Evolutionary conservation across 192 early-diverging fungal species (phyloP).

Genomic region (Coemansia sp.): DNA sequence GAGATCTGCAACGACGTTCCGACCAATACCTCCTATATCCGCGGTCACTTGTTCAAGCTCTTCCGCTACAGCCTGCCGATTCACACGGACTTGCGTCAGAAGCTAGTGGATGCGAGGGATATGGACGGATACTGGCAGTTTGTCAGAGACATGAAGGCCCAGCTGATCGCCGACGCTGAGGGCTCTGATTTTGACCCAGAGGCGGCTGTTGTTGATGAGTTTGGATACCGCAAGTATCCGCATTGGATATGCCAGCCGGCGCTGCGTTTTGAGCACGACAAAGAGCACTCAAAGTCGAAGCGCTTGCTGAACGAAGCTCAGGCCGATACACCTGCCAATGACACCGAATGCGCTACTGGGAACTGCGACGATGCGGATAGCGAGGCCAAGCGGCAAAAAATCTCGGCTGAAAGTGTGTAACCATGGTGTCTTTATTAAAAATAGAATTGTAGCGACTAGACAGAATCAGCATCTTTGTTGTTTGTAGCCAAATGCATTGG

Average conservation of each 20-base stretch:
- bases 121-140: constrained; percentile 59
- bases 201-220: constrained; percentile 26
- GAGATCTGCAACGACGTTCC: constrained; percentile 70
- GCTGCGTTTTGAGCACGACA: constrained; percentile 55
- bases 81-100: constrained; percentile 77
- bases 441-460: background rate
- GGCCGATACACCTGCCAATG: background rate
- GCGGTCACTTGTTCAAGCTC: constrained; percentile 93
- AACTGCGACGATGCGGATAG: background rate
- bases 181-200: constrained; percentile 27
- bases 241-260: constrained; percentile 64
- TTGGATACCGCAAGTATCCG: constrained; percentile 57
- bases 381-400: constrained; percentile 23
- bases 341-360: background rate
- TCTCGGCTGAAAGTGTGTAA: background rate
- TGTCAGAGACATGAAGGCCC: constrained; percentile 53
- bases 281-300: constrained; percentile 40
- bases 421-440: background rate
- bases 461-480: background rate
- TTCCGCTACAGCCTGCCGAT: constrained; percentile 71
- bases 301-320: constrained; percentile 44
- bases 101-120: constrained; percentile 60
- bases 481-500: background rate
- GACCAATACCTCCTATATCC: constrained; percentile 67
- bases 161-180: constrained; percentile 25